Evolutionary conservation across 139 green algal species (phyloP).

Genomic region (Mesostigma viride): DNA sequence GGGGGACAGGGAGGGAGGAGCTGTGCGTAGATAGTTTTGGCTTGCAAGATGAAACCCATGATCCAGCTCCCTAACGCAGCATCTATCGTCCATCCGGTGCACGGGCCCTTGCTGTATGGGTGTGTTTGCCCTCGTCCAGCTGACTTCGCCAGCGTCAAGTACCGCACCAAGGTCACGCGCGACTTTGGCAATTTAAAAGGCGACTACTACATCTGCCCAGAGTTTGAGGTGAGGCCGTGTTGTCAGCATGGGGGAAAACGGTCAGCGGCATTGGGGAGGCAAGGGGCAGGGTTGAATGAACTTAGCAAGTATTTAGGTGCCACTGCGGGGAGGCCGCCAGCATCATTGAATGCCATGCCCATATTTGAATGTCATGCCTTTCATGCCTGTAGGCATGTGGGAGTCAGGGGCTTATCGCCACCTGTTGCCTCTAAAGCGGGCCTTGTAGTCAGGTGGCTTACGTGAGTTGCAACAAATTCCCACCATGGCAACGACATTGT

Average conservation of each 20-base stretch:
- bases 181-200: constrained; percentile 31
- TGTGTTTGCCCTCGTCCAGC: background rate
- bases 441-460: too few species aligned
- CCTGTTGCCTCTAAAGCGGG: background rate
- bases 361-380: background rate
- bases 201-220: constrained; percentile 40
- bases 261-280: background rate
- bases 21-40: too few species aligned
- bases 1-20: too few species aligned
- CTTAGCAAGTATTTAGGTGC: background rate
- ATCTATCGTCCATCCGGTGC: too few species aligned
- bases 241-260: background rate
- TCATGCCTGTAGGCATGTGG: background rate
- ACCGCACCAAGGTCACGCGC: constrained; percentile 31
- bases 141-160: constrained; percentile 19
- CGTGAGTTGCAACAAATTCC: too few species aligned
- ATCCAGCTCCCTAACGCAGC: too few species aligned
- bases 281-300: too few species aligned
- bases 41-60: too few species aligned
- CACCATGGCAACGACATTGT: too few species aligned
- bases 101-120: background rate
- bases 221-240: constrained; percentile 32
- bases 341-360: too few species aligned
- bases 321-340: background rate
- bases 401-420: background rate